Conservation (phyloP, 768 basidiomycete genomes). For the Saitozyma podzolica region DNA sequence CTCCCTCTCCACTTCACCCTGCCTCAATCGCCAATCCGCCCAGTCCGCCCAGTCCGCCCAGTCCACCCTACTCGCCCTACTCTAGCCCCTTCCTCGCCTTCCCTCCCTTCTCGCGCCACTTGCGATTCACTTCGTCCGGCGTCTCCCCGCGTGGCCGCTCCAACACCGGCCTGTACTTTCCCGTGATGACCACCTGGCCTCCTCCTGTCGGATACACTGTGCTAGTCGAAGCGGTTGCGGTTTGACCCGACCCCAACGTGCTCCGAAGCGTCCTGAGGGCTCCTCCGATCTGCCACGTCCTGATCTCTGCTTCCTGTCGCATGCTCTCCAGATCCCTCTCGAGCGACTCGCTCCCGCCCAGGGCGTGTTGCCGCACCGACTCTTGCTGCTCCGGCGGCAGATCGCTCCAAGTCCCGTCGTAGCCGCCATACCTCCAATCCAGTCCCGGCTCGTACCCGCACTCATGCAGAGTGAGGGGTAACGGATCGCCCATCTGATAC, state of each 20-base stretch:
- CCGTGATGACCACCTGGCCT: slow-evolving; percentile 63
- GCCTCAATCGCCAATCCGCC: too few relatives aligned
- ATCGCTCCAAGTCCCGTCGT: slow-evolving; percentile 47
- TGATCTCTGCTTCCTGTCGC: slow-evolving; percentile 39
- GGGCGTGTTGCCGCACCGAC: slow-evolving; percentile 12
- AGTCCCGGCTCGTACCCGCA: slow-evolving; percentile 72
- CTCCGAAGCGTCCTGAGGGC: slow-evolving; percentile 66
- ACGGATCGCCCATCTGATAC: slow-evolving; percentile 89
- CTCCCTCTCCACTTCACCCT: too few relatives aligned
- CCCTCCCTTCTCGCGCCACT: slow-evolving; percentile 61
- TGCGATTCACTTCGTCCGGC: slow-evolving; percentile 72
- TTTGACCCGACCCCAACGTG: slow-evolving; percentile 56
- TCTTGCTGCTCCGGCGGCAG: slow-evolving; percentile 21
- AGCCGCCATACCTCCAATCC: slow-evolving; percentile 67
- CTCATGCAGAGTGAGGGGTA: slow-evolving; percentile 89
- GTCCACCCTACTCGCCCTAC: too few relatives aligned
- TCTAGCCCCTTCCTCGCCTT: too few relatives aligned
- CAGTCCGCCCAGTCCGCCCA: too few relatives aligned
- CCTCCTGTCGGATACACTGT: slow-evolving; percentile 66
- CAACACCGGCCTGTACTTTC: slow-evolving; percentile 69
- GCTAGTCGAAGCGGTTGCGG: not conserved
- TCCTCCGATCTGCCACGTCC: slow-evolving; percentile 65
- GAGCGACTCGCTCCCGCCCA: slow-evolving; percentile 28
- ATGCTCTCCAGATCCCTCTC: slow-evolving; percentile 28
- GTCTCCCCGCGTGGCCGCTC: slow-evolving; percentile 67